phyloP scores from a whole-genome alignment of 2,329 filamentous ascomycete species.

The Madurella mycetomatis region DNA sequence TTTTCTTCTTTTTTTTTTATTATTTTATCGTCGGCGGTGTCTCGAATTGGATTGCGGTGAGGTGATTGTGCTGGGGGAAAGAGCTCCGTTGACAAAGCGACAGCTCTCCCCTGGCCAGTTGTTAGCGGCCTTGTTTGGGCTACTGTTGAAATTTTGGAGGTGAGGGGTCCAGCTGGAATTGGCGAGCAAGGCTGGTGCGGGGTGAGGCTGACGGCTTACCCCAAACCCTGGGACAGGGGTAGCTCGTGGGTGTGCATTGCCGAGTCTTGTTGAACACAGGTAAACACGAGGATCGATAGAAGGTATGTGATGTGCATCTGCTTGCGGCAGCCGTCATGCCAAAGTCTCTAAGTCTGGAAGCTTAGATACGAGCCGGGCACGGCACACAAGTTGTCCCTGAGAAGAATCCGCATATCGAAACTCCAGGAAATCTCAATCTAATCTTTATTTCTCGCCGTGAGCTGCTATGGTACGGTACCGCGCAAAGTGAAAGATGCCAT shows the following conservation, averaged over 20 bases:
- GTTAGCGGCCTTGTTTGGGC: background rate
- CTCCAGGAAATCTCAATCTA: background rate
- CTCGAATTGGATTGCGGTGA: background rate
- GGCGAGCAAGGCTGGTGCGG: conserved; percentile 13
- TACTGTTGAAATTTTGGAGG: conserved; percentile 10
- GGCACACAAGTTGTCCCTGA: background rate
- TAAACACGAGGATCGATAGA: too few species aligned
- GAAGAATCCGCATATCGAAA: background rate
- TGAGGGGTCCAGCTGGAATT: conserved; percentile 8
- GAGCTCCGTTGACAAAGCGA: too few species aligned
- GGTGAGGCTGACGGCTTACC: conserved; percentile 11
- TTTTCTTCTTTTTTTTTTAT: background rate
- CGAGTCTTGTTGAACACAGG: too few species aligned
- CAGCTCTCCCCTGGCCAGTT: too few species aligned
- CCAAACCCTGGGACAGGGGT: too few species aligned
- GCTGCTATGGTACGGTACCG: background rate
- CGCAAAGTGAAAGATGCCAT: background rate
- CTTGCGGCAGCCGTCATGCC: too few species aligned
- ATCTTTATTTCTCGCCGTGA: background rate
- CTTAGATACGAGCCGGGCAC: background rate
- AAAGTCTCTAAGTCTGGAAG: background rate
- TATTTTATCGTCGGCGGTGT: too few species aligned
- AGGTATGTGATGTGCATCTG: too few species aligned
- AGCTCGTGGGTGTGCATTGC: too few species aligned
- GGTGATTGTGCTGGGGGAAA: background rate